Evolutionary conservation across 495 filamentous ascomycete genomes (phyloP).

Genomic region (Oidiodendron maius): DNA sequence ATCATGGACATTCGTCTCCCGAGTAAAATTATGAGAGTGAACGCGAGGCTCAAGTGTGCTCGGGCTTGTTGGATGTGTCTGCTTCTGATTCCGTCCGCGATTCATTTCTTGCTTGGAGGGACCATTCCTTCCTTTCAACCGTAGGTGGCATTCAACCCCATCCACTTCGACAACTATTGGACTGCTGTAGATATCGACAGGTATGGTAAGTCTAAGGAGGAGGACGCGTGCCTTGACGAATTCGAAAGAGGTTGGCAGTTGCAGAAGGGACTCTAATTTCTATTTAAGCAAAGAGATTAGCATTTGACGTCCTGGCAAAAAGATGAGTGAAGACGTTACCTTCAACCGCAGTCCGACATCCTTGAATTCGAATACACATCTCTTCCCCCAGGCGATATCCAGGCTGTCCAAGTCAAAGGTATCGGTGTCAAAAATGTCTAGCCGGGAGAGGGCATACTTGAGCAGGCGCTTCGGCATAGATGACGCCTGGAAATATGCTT

Average conservation of each 20-base stretch:
- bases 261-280: conserved; percentile 69
- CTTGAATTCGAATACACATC: conserved; percentile 70
- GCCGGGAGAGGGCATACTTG: conserved; percentile 69
- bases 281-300: conserved; percentile 27
- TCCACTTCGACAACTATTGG: conserved; percentile 72
- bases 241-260: conserved; percentile 62
- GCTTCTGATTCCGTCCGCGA: conserved; percentile 20
- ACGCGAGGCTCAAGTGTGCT: background rate
- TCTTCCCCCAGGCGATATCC: conserved; percentile 70
- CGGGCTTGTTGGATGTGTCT: background rate
- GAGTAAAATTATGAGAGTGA: background rate
- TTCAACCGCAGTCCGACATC: conserved; percentile 73
- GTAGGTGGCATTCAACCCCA: conserved; percentile 64
- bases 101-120: conserved; percentile 18
- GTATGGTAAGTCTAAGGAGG: conserved; percentile 68
- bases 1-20: conserved; percentile 1
- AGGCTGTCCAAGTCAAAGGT: conserved; percentile 73
- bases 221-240: conserved; percentile 65
- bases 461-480: conserved; percentile 78
- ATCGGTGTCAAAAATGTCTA: conserved; percentile 78
- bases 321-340: conserved; percentile 39
- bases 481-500: conserved; percentile 66
- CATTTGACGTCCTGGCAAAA: background rate
- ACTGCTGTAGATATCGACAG: conserved; percentile 73
- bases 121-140: conserved; percentile 25